Evolutionary conservation across 371 early-diverging fungal genomes (phyloP).

Genomic region (Batkoa obscura): DNA sequence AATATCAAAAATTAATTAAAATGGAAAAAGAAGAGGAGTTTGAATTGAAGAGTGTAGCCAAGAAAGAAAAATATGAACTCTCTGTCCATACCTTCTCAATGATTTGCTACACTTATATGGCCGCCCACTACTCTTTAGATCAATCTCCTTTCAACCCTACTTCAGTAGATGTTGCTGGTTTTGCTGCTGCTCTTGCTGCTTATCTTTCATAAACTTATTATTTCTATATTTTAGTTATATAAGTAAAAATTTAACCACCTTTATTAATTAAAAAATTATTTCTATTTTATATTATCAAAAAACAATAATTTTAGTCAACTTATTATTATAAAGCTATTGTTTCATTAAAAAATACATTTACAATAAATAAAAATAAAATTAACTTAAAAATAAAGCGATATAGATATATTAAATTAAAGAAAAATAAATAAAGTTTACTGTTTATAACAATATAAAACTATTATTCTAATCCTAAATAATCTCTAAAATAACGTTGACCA

Average conservation of each 20-base stretch:
- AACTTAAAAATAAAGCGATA: too few species aligned
- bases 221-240: too few species aligned
- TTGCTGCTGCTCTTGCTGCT: background rate
- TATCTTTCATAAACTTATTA: too few species aligned
- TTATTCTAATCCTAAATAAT: background rate
- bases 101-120: conserved; percentile 3
- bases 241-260: too few species aligned
- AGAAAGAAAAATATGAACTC: background rate
- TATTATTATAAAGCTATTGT: too few species aligned
- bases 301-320: too few species aligned
- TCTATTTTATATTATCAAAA: too few species aligned
- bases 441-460: background rate
- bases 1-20: background rate
- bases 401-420: too few species aligned
- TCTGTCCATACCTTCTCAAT: background rate
- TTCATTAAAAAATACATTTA: too few species aligned
- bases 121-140: background rate
- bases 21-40: background rate
- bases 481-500: conserved; percentile 1
- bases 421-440: background rate
- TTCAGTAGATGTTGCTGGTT: conserved; percentile 1
- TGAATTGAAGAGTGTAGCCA: background rate
- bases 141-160: background rate
- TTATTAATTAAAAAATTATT: too few species aligned
- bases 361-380: too few species aligned